Conservation (phyloP, 2,329 filamentous ascomycete genomes). For the Xylaria multiplex region DNA sequence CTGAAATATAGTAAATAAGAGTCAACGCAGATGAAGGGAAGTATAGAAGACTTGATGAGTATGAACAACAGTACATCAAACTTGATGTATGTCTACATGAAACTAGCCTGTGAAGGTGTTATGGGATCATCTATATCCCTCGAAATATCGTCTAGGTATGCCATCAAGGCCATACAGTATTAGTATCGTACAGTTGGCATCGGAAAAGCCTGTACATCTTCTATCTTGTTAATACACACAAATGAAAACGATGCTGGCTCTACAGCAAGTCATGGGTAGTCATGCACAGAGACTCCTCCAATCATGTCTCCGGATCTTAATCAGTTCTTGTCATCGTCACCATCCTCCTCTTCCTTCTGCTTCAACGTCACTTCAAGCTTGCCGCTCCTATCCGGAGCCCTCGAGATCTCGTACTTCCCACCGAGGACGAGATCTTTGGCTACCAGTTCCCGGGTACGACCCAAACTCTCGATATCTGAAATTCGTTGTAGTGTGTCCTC, state of each 20-base stretch:
- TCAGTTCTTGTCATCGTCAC: conserved; percentile 37
- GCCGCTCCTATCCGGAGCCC: conserved; percentile 48
- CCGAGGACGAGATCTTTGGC: conserved; percentile 92
- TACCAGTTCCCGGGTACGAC: conserved; percentile 91
- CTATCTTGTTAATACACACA: conserved; percentile 27
- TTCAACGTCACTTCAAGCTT: conserved; percentile 55
- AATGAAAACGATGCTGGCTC: conserved; percentile 29
- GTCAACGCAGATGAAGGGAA: background rate
- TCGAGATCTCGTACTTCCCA: conserved; percentile 76
- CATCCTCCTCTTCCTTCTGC: conserved; percentile 56
- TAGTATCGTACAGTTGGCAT: conserved; percentile 20
- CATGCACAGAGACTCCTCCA: conserved; percentile 1
- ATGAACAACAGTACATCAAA: conserved; percentile 7
- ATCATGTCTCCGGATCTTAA: background rate
- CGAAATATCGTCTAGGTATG: conserved; percentile 7
- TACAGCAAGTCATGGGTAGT: conserved; percentile 21
- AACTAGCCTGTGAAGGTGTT: conserved; percentile 15
- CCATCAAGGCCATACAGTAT: conserved; percentile 13
- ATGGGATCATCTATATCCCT: conserved; percentile 16
- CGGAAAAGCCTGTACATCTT: conserved; percentile 2
- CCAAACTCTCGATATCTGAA: conserved; percentile 89
- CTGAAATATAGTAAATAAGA: no score
- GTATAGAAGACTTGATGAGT: background rate
- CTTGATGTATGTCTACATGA: background rate
- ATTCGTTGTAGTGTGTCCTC: conserved; percentile 87